Conservation (phyloP, 306 rosid species). For the Castanopsis chinensis region DNA sequence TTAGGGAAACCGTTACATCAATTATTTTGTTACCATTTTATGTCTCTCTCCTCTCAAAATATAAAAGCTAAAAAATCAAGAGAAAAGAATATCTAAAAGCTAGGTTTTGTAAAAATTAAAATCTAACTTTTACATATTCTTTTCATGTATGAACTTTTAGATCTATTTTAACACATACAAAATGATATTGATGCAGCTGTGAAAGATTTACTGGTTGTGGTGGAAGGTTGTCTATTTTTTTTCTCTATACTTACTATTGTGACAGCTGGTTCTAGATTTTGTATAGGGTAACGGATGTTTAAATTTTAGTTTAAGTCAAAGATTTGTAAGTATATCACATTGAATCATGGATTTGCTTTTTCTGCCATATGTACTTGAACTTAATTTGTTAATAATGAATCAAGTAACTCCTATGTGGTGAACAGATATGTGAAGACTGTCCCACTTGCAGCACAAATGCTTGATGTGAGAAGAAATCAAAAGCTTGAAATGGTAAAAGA, state of each 20-base stretch:
- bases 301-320: background rate
- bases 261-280: background rate
- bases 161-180: background rate
- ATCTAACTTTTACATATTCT: too few species aligned
- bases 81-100: too few species aligned
- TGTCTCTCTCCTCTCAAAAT: too few species aligned
- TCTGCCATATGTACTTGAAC: background rate
- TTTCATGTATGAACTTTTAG: too few species aligned
- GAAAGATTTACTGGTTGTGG: background rate
- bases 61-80: too few species aligned
- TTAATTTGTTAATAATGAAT: constrained; percentile 5
- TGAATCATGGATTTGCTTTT: background rate
- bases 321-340: background rate
- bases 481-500: constrained; percentile 77
- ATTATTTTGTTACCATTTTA: too few species aligned
- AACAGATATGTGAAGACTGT: constrained; percentile 88
- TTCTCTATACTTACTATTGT: background rate
- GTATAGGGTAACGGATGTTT: background rate
- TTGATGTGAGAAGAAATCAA: constrained; percentile 87
- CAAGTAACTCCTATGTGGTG: constrained; percentile 5
- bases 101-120: too few species aligned
- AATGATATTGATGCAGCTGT: too few species aligned
- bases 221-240: background rate
- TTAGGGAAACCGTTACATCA: too few species aligned
- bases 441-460: constrained; percentile 90